Conservation (phyloP, 2,329 filamentous ascomycete genomes). For the Mariannaea sp. region DNA sequence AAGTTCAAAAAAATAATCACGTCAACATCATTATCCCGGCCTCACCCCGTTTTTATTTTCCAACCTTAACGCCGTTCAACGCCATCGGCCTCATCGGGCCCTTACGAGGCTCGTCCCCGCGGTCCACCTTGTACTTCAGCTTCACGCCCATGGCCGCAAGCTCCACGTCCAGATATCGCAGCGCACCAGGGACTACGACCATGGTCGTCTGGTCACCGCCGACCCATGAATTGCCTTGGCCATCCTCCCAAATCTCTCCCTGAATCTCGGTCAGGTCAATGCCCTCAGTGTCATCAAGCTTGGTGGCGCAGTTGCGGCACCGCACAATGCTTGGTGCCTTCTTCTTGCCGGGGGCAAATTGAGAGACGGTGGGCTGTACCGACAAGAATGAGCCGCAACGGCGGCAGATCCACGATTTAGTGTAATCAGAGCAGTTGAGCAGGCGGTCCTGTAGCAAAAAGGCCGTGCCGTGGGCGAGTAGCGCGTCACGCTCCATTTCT, state of each 20-base stretch:
- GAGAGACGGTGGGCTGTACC: conserved; percentile 77
- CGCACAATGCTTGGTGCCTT: conserved; percentile 72
- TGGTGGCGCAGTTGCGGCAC: conserved; percentile 76
- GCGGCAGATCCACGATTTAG: conserved; percentile 86
- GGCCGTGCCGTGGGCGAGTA: conserved; percentile 92
- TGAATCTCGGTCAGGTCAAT: conserved; percentile 60
- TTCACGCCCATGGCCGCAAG: conserved; percentile 95
- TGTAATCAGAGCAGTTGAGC: conserved; percentile 96
- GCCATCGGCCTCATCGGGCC: conserved; percentile 52
- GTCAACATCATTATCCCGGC: conserved; percentile 2
- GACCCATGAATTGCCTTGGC: conserved; percentile 78
- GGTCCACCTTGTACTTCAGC: conserved; percentile 76
- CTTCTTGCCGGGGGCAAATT: conserved; percentile 64
- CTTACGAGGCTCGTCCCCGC: conserved; percentile 67
- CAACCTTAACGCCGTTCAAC: conserved; percentile 37
- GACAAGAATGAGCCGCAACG: conserved; percentile 89
- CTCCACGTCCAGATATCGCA: conserved; percentile 94
- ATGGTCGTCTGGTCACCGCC: conserved; percentile 90
- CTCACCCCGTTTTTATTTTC: conserved; percentile 33
- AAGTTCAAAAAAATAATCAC: conserved; percentile 20
- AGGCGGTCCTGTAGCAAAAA: conserved; percentile 94
- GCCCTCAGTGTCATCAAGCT: conserved; percentile 62
- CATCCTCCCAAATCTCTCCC: conserved; percentile 91
- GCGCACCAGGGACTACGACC: conserved; percentile 88
- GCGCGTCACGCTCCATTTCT: conserved; percentile 97